Base-by-base conservation (phyloP, 306 rosid genomes). In the Oxytropis ochrocephala region DNA sequence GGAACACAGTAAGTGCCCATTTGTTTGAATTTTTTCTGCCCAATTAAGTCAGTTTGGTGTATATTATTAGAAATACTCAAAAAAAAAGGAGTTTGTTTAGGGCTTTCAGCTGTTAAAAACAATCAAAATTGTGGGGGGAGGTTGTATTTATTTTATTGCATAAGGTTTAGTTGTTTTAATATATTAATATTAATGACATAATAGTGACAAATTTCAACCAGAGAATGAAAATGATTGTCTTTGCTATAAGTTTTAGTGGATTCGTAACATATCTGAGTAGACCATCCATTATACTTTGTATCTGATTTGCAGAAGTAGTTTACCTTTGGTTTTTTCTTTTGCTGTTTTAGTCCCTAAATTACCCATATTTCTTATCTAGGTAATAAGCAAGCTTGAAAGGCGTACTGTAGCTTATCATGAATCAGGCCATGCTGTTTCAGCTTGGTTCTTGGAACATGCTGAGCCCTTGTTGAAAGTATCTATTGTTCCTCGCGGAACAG, bases 341-440 rank as follows among this genome's bases (percentile, higher is more conserved):
- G 56, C 41, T 55, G 39, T 67, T 19, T 46, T 46, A 61, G 48
- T 69, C 49, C 49, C 46, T 63, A 67, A 69, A 21, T 62, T 61
- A 24, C 38, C 51, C 32, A 4, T 57, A 29, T 62, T 73, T 74
- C 67, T 33, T 30, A 57, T 67, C 69, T 89, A 94, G 98, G 97
- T 94, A 27, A 90, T 90, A 74, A 90, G 96, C 87, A 90, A 90
- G 86, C 73, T 69, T 63, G 98, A 94, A 78, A 86, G 98, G 67
- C 87, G 96, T 1, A 94, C 98, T 44, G 97, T 94, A 64, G 98
- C 98, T 17, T 94, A 87, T 73, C 98, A 94, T 75, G 98, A 94
- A 79, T 82, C 98, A 11, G 98, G 98, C 54, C 98, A 94, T 85
- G 98, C 98, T 17, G 97, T 94, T 74, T 39, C 86, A 7, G 97